These are phyloP conservation scores for Paspalum notatum DNA, from an alignment of 176 grass and related monocot species.

Conservation along the genomic window DNA sequence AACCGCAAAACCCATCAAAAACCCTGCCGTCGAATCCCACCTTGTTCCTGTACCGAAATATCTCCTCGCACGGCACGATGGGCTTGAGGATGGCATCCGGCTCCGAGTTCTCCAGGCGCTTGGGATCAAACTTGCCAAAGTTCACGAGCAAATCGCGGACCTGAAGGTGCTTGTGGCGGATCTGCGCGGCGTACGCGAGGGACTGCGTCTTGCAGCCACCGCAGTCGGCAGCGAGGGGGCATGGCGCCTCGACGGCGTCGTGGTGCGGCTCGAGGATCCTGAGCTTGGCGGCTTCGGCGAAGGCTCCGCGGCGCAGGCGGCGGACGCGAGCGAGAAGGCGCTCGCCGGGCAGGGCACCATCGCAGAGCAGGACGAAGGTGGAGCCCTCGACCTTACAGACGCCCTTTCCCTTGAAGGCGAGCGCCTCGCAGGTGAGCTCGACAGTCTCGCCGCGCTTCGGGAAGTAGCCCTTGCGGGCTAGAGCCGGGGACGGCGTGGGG, in stretches of 20 bases:
- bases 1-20: constrained; percentile 54
- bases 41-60: constrained; percentile 94
- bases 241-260: constrained; percentile 71
- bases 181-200: constrained; percentile 74
- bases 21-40: constrained; percentile 41
- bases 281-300: constrained; percentile 79
- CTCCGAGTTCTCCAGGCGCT: constrained; percentile 38
- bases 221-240: constrained; percentile 73
- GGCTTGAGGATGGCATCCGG: constrained; percentile 60
- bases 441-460: constrained; percentile 80
- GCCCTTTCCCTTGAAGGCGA: constrained; percentile 90
- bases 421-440: constrained; percentile 84
- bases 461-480: constrained; percentile 52
- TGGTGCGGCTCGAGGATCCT: constrained; percentile 71
- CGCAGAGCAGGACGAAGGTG: constrained; percentile 81
- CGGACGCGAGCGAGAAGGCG: constrained; percentile 75
- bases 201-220: constrained; percentile 94
- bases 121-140: constrained; percentile 67
- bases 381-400: constrained; percentile 77
- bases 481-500: constrained; percentile 24
- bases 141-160: constrained; percentile 83
- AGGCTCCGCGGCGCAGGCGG: constrained; percentile 50
- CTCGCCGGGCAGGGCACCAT: constrained; percentile 90
- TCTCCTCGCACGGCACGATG: constrained; percentile 83
- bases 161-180: constrained; percentile 76